Base-by-base conservation (phyloP, 768 basidiomycete genomes). In the Phylloporus rhodoxanthus region DNA sequence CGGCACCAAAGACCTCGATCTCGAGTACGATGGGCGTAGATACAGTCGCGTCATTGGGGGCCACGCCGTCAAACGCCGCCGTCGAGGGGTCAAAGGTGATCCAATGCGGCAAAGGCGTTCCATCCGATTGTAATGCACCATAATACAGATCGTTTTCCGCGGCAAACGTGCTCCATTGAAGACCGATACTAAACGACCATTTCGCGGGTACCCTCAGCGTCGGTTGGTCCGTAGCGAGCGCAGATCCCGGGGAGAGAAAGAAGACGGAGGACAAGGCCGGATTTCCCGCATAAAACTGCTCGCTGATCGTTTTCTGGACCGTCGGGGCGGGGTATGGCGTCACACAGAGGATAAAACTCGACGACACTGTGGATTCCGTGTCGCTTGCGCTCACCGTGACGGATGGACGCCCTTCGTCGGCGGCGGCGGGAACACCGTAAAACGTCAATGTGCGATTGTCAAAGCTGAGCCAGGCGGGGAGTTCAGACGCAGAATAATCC, bases 151-250 rank as follows among this genome's bases (percentile, higher is more conserved):
- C 69, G 29, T 76, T 68, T 40, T 66, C 50, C 26, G 76, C 70
- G 2, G 62, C 51, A 65, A 82, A 85, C 2, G 87, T 92, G 30
- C 77, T 70, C 51, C 78, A 72, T 44, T 82, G 69, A 57, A 96
- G 80, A 13, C 93, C 94, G 50, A 97, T 77, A 59, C 89, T 91
- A 70, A 95, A 97, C 1, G 88, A 89, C 91, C 92, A 95, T 39
- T 71, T 67, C 7, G 79, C 79, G 1, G 91, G 91, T 9, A 95
- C 79, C 44, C 91, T 75, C 48, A 96, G 63, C 43, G 76, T 71
- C 47, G 84, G 83, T 43, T 68, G 71, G 40, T 66, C 58, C 14
- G 72, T 73, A 25, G 63, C 59, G 26, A 90, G 69, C 13, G 82
- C 79, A 19, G 87, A 85, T 38, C 73, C 70, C 2, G 74, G 66